These are phyloP conservation scores for Cladosporium cucumerinum DNA, from an alignment of 2,329 filamentous ascomycete species.

Conservation along the genomic window DNA sequence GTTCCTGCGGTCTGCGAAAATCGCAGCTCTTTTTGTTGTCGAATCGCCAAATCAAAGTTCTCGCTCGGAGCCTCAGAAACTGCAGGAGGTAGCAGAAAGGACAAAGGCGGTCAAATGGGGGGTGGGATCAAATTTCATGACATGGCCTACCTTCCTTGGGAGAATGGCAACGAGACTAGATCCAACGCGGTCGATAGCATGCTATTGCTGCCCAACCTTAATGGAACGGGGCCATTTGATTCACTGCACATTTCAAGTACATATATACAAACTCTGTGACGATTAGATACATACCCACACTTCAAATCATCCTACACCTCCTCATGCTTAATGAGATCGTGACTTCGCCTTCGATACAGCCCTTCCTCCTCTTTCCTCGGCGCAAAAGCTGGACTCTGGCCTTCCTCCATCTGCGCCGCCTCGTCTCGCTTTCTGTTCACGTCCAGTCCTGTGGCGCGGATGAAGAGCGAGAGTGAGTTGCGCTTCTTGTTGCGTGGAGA, in stretches of 20 bases:
- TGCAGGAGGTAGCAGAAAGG: no score
- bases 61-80: no score
- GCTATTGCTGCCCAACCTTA: no score
- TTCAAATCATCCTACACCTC: background rate
- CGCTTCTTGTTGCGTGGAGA: background rate
- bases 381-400: conserved; percentile 16
- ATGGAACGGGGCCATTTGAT: no score
- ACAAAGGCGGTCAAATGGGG: no score
- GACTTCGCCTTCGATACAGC: conserved; percentile 1
- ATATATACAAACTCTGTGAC: background rate
- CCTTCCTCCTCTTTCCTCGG: conserved; percentile 12
- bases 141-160: no score
- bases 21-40: background rate
- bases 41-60: no score
- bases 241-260: no score
- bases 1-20: background rate
- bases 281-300: background rate
- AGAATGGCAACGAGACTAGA: no score
- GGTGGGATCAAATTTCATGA: no score
- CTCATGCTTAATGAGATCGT: background rate
- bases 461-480: conserved; percentile 4
- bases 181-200: no score
- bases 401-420: conserved; percentile 17
- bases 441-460: background rate
- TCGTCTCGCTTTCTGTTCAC: background rate